Base-by-base conservation (phyloP, 2,329 filamentous ascomycete genomes). In the Xylariomycetidae sp. region DNA sequence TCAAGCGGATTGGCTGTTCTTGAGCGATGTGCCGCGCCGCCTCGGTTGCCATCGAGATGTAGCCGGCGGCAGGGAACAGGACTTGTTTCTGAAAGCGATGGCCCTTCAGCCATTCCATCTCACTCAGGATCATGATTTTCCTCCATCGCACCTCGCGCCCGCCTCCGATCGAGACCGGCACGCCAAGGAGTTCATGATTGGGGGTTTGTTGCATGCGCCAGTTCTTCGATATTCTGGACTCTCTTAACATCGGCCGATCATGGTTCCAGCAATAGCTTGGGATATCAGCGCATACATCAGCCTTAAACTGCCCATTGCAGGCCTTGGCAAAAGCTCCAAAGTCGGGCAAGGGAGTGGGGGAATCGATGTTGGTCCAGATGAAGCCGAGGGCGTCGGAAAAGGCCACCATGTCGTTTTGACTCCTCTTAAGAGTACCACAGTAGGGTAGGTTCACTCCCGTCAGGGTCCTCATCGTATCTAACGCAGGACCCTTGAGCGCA, bases 41-140 rank as follows among this genome's bases (percentile, higher is more conserved):
- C 14, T 33, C 31, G 17, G 20, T 19, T n/a, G 31, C 31, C 31
- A 33, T 33, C 8, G 31, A 16, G 16, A 33, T 16, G 31, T 27
- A 33, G 8, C 31, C 31, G 11, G 31, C 25, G 6, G 31, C 31
- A 13, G 31, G 31, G 25, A 33, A 27, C 11, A 33, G 17, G n/a
- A 27, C 17, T 16, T 18, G 19, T 9, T 20, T n/a, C 13, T 33
- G 17, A 13, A 33, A 16, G 13, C 19, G 27, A 20, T 33, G 31
- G 16, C 25, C 31, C 11, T 15, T 20, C 16, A 33, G 13, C 31
- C 31, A 33, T 1, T 16, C 15, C 16, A 26, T 16, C 5, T 33
- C 31, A n/a, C 25, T 26, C 10, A 26, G 25, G 4, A 13, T 15
- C n/a, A 33, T 17, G 25, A 33, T 27, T 7, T 33, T 27, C 15